phyloP scores from a whole-genome alignment of 2,329 filamentous ascomycete species.

The Pseudogymnoascus sp. region DNA sequence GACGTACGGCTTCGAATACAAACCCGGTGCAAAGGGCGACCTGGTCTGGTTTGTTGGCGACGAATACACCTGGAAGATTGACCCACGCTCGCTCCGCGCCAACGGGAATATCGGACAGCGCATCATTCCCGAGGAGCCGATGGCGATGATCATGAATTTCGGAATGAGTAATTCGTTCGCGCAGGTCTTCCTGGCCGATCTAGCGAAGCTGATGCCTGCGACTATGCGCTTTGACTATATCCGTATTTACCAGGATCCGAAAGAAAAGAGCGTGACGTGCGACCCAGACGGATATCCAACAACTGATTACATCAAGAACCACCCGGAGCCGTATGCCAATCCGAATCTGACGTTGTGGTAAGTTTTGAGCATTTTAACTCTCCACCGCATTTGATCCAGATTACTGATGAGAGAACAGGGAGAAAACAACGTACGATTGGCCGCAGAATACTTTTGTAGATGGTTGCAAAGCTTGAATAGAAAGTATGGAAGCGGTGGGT shows the following conservation, averaged over 20 bases:
- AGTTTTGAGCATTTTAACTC: conserved; percentile 20
- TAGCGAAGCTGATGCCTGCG: conserved; percentile 50
- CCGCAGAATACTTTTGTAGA: conserved; percentile 56
- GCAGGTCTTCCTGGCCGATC: conserved; percentile 48
- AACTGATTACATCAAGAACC: conserved; percentile 56
- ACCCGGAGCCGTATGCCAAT: conserved; percentile 56
- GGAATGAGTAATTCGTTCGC: conserved; percentile 64
- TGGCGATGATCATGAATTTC: conserved; percentile 61
- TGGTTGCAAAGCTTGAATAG: conserved; percentile 35
- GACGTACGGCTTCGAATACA: conserved; percentile 56
- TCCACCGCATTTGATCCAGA: conserved; percentile 10
- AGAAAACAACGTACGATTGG: conserved; percentile 46
- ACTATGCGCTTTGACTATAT: conserved; percentile 63
- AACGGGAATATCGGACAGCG: conserved; percentile 65
- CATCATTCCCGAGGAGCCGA: conserved; percentile 57
- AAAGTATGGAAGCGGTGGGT: neutral
- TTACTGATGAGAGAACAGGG: conserved; percentile 29
- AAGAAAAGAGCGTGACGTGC: conserved; percentile 52
- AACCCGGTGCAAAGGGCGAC: conserved; percentile 49
- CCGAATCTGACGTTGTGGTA: conserved; percentile 58
- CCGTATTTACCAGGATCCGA: conserved; percentile 60
- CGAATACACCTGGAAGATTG: conserved; percentile 56
- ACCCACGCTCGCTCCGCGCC: conserved; percentile 51
- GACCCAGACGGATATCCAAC: conserved; percentile 61
- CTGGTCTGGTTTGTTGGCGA: conserved; percentile 64